These are phyloP conservation scores for Cucurbita ficifolia DNA, from an alignment of 306 rosid genomes.

Conservation along the genomic window DNA sequence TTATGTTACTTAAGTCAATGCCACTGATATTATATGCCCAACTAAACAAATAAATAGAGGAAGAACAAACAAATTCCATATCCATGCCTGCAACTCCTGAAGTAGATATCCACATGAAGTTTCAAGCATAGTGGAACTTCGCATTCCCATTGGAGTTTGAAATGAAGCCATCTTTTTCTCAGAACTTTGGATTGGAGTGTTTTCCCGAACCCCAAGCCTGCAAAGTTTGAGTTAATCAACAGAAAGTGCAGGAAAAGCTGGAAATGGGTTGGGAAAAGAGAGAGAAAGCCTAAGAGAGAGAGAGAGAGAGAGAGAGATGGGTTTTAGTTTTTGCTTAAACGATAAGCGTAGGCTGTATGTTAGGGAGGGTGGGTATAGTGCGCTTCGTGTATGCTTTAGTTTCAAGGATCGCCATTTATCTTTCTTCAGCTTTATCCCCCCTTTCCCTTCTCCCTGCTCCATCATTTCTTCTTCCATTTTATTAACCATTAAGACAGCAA, in stretches of 20 bases:
- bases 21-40: neutral
- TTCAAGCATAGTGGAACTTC: constrained; percentile 60
- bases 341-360: constrained; percentile 44
- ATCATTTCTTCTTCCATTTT: constrained; percentile 19
- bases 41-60: neutral
- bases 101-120: constrained; percentile 84
- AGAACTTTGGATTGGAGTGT: neutral
- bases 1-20: neutral
- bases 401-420: constrained; percentile 49
- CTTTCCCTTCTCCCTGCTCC: constrained; percentile 13
- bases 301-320: constrained; percentile 12
- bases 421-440: constrained; percentile 20
- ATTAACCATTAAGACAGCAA: neutral
- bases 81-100: constrained; percentile 82
- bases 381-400: constrained; percentile 35
- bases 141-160: constrained; percentile 56
- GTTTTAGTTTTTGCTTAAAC: constrained; percentile 71
- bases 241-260: constrained; percentile 18
- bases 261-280: constrained; percentile 6
- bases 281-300: neutral
- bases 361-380: constrained; percentile 29
- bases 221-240: constrained; percentile 21
- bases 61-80: constrained; percentile 5
- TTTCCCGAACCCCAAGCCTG: constrained; percentile 10
- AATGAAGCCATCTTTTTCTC: constrained; percentile 45